Conservation (phyloP, 257 asterid species). For the Plectranthus barbatus region DNA sequence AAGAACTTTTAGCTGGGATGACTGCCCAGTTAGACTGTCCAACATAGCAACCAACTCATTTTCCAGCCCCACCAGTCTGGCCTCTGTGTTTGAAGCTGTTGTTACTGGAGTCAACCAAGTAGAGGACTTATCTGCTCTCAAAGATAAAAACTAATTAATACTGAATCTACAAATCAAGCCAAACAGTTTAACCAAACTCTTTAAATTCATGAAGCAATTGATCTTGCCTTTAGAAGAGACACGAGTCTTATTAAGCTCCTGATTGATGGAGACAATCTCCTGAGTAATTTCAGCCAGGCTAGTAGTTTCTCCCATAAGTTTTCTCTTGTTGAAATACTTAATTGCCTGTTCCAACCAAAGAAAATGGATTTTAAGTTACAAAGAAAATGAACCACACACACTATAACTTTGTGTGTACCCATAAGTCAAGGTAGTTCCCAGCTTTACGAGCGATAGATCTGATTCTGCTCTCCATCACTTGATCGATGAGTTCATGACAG, state of each 20-base stretch:
- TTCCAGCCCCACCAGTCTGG: background rate
- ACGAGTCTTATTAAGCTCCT: background rate
- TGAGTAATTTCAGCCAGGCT: background rate
- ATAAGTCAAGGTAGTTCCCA: background rate
- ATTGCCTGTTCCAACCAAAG: too few relatives aligned
- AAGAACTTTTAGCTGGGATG: background rate
- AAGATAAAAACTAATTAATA: background rate
- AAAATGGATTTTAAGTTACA: too few relatives aligned
- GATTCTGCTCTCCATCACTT: background rate
- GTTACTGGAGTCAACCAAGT: background rate
- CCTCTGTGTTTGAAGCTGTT: background rate
- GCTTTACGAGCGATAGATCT: background rate
- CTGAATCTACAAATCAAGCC: too few relatives aligned
- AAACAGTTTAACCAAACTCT: background rate
- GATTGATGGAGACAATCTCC: background rate
- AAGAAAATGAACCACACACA: too few relatives aligned
- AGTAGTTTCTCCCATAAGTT: too few relatives aligned
- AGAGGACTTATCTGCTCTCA: background rate
- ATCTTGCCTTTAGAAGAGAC: background rate
- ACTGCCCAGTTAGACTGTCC: background rate
- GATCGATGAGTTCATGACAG: background rate
- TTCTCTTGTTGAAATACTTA: too few relatives aligned
- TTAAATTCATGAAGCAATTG: background rate
- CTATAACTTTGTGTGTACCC: too few relatives aligned
- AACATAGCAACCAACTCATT: background rate